Evolutionary conservation across 345 rosid genomes (phyloP).

Genomic region (Salix arbutifolia): DNA sequence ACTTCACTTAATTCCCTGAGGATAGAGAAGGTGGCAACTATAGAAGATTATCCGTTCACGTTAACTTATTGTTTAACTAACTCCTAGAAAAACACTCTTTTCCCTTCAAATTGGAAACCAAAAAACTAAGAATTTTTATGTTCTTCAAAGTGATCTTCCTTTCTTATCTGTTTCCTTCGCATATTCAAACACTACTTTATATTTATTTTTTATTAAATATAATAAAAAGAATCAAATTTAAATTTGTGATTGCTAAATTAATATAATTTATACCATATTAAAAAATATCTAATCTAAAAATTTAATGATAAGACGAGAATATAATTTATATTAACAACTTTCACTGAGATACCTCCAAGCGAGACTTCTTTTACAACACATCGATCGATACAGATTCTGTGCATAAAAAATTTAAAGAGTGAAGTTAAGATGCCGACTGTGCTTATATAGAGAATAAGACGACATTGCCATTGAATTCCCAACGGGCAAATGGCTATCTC

Average conservation of each 20-base stretch:
- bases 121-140: not conserved
- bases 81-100: not conserved
- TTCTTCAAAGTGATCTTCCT: not conserved
- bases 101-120: not conserved
- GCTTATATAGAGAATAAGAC: not conserved
- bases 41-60: not conserved
- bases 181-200: not conserved
- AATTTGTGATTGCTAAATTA: too few relatives aligned
- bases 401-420: conserved; percentile 7
- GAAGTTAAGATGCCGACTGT: not conserved
- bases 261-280: too few relatives aligned
- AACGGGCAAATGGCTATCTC: not conserved
- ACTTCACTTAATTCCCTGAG: not conserved
- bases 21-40: not conserved
- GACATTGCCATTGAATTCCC: not conserved
- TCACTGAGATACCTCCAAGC: conserved; percentile 53
- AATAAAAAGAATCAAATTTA: too few relatives aligned
- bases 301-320: too few relatives aligned
- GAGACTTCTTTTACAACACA: conserved; percentile 73
- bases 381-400: conserved; percentile 67
- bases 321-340: not conserved
- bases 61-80: not conserved
- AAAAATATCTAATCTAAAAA: too few relatives aligned
- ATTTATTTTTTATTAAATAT: too few relatives aligned
- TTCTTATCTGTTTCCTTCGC: not conserved